Base-by-base conservation (phyloP, 225 moss, liverwort and hornwort genomes). In the Physcomitrium patens region DNA sequence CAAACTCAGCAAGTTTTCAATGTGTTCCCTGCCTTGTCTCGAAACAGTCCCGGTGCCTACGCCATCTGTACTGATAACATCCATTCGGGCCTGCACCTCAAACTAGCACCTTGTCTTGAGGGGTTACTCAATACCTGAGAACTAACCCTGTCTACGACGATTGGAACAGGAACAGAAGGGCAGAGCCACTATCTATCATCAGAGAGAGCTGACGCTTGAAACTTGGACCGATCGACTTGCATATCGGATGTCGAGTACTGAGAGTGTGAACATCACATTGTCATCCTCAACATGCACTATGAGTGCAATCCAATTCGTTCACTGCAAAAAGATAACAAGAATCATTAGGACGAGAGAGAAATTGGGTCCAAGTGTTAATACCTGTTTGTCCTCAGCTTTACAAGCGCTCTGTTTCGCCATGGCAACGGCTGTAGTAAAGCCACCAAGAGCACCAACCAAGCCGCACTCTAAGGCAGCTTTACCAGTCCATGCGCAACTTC, bases 401-500 rank as follows among this genome's bases (percentile, higher is more conserved):
- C 91, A 88, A 69, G 91, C 86, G 63, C 86, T 91, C 53, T 80
- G 61, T 76, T 91, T 91, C 16, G 88, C 88, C 65, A 91, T 84
- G 16, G 91, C 88, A 53, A 91, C 80, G 43, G 91, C 91, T 68
- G 77, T 91, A 67, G 77, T 70, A 53, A 88, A 84, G 2, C 91
- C 91, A 80, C 91, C 91, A 23, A 91, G n/a, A 15, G 84, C 75
- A 59, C 88, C 91, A 53, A 91, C 82, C 49, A 91, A 57, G 31
- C 91, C 91, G 71, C 84, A 74, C 22, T 70, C 58, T 69, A 57
- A 23, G 18, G 91, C n/a, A n/a, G n/a, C n/a, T n/a, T n/a, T n/a
- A n/a, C n/a, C 91, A 73, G 88, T 83, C 91, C 88, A 84, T 88
- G 91, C 24, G 91, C 91, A 19, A 88, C 82, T 46, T 88, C 77